A percentile compares a stretch with the other conserved stretches of the same genome.
These are phyloP conservation scores for Aegilops bicornis DNA, from an alignment of 176 grass and related monocot genomes.

Conservation along the genomic window DNA sequence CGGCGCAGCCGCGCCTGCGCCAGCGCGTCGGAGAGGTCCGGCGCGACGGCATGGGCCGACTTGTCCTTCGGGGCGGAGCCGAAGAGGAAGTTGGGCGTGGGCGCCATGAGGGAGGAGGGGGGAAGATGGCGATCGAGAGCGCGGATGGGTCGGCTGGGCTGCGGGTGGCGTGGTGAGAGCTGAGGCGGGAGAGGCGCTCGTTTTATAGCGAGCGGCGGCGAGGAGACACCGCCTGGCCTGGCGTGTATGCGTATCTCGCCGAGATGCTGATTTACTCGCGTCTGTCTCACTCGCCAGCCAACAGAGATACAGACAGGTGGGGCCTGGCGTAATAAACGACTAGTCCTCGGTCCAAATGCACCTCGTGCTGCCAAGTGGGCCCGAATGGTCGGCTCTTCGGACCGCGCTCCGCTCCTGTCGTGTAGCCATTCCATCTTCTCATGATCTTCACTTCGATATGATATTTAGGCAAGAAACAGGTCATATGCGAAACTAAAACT, in stretches of 20 bases:
- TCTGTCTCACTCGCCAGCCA: not conserved
- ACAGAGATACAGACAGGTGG: too few species aligned
- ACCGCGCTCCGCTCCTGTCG: too few species aligned
- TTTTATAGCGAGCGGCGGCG: slow-evolving; percentile 26
- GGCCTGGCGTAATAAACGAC: too few species aligned
- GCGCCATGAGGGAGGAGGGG: slow-evolving; percentile 14
- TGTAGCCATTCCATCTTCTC: too few species aligned
- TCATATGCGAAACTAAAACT: too few species aligned
- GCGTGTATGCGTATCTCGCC: too few species aligned
- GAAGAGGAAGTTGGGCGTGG: slow-evolving; percentile 29
- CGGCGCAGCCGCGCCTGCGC: slow-evolving; percentile 11
- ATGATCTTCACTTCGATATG: too few species aligned
- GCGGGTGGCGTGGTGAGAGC: not conserved
- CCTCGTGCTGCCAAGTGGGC: too few species aligned
- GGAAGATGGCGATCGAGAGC: not conserved
- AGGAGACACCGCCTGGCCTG: not conserved
- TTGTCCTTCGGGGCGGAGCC: not conserved
- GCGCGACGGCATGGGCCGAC: not conserved
- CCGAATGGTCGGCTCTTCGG: too few species aligned
- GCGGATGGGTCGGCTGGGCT: not conserved
- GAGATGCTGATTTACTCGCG: too few species aligned
- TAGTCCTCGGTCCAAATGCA: too few species aligned
- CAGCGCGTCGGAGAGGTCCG: not conserved
- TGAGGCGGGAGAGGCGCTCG: not conserved
- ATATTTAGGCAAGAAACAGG: too few species aligned